Base-by-base conservation (phyloP, 805 yeast species). In the Starmera quercuum region DNA sequence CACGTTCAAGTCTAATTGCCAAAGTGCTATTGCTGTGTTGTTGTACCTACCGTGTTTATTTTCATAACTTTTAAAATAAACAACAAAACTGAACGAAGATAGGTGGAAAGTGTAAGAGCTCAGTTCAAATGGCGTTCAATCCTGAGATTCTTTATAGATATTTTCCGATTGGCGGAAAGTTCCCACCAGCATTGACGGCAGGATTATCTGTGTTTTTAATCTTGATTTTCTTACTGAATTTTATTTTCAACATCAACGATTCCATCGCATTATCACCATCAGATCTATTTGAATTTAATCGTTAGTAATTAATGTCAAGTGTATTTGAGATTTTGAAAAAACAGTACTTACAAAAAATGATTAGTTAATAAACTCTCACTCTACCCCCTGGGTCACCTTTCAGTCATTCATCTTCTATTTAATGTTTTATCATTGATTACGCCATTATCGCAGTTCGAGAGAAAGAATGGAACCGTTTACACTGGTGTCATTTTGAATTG, bases 401-500 rank as follows among this genome's bases (percentile, higher is more conserved):
- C 71, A 16, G 41, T 73, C 16, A 39, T 77, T 33, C 95, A 85
- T 52, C 59, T 86, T 52, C 30, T 71, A 4, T 57, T 81, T 46
- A 85, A 84, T 46, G 37, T 73, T 7, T 39, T 74, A 25, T 69
- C 80, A 1, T 51, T 86, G 29, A 62, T 71, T 37, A 70, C 80
- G 1, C 75, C 83, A 15, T 54, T 85, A 46, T 63, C 78, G 10
- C 63, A 66, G 33, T 86, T 78, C 55, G 96, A 86, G 62, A 61
- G 67, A 36, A 53, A 58, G 16, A 80, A 84, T 48, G 97, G 96
- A 6, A 85, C 97, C 0, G 81, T 86, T 3, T 75, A 84, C 55
- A 82, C 95, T 4, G 95, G 94, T 4, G 64, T 87, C 30, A 78
- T 86, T 12, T 61, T 87, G 36, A 86, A 85, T 53, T 49, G 35